Evolutionary conservation across 2,329 filamentous ascomycete species (phyloP), one percentile per base, ranked within the genome.

Genomic region (Cytospora leucostoma): DNA sequence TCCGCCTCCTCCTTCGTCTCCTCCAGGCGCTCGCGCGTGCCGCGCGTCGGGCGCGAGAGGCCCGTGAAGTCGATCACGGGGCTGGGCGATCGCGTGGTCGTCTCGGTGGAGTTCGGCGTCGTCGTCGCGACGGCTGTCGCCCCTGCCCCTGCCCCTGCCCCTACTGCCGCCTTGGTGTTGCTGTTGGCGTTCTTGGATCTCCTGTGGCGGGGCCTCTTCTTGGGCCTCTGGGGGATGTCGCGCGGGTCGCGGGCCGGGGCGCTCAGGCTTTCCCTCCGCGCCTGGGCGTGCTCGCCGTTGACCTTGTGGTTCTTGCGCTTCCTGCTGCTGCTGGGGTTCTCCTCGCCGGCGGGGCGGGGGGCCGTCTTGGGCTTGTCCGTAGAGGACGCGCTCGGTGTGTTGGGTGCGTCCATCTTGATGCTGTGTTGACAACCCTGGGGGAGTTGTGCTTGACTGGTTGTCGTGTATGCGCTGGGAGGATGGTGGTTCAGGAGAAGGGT

Each of bases 41-140:
- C 89, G 38, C 77, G 76, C 69, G 83, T 85, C 6, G 85, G 84
- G 60, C 84, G 78, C 71, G 83, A 86, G 58, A 88, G 78, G 2
- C 85, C 85, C 70, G 87, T 85, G 67, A 83, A 84, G 71, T 87
- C 84, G 67, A 88, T 85, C 47, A 87, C 76, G 15, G 84, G 85
- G 64, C 79, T 84, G 7, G 82, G 82, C 6, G 82, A 82, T 34
- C 80, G 75, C 2, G 77, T 78, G 34, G 70, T 19, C 13, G 56
- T 58, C 12, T 56, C 56, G 57, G 49, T 51, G n/a, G 35, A 27
- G 27, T 27, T 33, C n/a, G 54, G 27, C 66, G 17, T 61, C 61
- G 58, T 69, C 27, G 75, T 75, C 66, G 65, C 66, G 63, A 66
- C 67, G 61, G 61, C 21, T n/a, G n/a, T n/a, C n/a, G n/a, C n/a